A percentile compares a stretch with the other conserved stretches of the same genome.
These are phyloP conservation scores for Primulina tabacum DNA, from an alignment of 257 asterid species.

Conservation along the genomic window DNA sequence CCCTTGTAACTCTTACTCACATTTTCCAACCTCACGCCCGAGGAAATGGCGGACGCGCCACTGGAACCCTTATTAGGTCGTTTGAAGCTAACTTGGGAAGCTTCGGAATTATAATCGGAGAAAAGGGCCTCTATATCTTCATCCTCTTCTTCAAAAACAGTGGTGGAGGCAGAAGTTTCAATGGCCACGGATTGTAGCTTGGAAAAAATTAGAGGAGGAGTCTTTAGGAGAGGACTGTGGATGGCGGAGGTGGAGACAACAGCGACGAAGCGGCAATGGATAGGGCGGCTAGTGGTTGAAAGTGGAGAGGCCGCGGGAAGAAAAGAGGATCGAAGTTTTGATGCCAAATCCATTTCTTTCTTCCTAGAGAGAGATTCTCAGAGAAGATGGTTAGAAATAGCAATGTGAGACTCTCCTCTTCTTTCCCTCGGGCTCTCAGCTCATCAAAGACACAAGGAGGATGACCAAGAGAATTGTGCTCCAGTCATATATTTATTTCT, in stretches of 20 bases:
- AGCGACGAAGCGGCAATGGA: conserved; percentile 20
- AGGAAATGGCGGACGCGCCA: conserved; percentile 83
- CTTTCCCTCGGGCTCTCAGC: too few relatives aligned
- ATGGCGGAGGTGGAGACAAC: conserved; percentile 30
- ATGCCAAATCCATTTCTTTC: conserved; percentile 36
- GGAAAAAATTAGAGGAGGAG: conserved; percentile 33
- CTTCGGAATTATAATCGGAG: conserved; percentile 30
- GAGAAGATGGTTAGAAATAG: too few relatives aligned
- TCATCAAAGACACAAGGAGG: too few relatives aligned
- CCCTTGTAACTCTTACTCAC: conserved; percentile 82
- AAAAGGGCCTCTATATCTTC: conserved; percentile 75
- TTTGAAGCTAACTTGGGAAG: conserved; percentile 36
- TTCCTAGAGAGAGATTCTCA: too few relatives aligned
- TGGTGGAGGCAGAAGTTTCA: conserved; percentile 48
- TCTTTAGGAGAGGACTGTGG: conserved; percentile 24
- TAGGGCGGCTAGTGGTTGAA: conserved; percentile 31
- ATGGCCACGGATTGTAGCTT: conserved; percentile 62
- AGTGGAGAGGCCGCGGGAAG: conserved; percentile 49
- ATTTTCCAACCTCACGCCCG: conserved; percentile 84
- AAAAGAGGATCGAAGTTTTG: conserved; percentile 49
- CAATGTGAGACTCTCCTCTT: too few relatives aligned
- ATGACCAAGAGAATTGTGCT: too few relatives aligned
- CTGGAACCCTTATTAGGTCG: conserved; percentile 41
- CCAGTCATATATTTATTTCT: too few relatives aligned
- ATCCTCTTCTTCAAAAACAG: conserved; percentile 41